Base-by-base conservation (phyloP, 148 eudicot genomes). In the Polygonum maritimum region DNA sequence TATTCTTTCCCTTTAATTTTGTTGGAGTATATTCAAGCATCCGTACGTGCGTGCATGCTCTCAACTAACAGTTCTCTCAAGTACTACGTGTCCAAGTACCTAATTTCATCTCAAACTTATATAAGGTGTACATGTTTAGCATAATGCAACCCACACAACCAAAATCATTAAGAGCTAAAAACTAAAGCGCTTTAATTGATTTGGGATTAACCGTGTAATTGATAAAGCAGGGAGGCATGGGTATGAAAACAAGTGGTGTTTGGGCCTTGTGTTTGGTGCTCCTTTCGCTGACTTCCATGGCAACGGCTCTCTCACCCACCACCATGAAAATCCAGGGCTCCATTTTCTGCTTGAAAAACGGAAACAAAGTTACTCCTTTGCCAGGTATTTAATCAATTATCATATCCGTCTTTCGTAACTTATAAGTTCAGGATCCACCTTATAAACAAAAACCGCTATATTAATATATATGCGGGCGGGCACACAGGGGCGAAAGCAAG, bases 261-360 rank as follows among this genome's bases (percentile, higher is more conserved):
- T 35, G 40, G 71, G 35, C 15, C 8, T 35, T 36, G 9, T 33
- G 19, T 36, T 65, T 65, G 41, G 38, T 36, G 19, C 8, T 65
- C 15, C 13, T 65, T 7, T 65, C 41, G 44, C n/a, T 65, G 41
- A 65, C 7, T 65, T 33, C 41, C 18, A 65, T 65, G 71, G 41
- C 71, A 5, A 33, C 71, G 19, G 71, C 71, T 33, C 39, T 62
- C 3, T 31, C 16, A 9, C 38, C 33, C 72, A 36, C 45, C 73
- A 15, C 6, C 73, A 69, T 36, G 44, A 69, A 36, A 38, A 41
- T 71, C 52, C 74, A 71, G 35, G 74, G 74, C 49, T 71, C 74
- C 74, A 71, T 71, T 47, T 71, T 71, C 31, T 71, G 74, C 52
- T 33, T 71, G 1, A 15, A 16, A 8, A 0, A 14, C 14, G 74